A percentile compares a stretch with the other conserved stretches of the same genome.
Conservation (phyloP, 2,329 filamentous ascomycete species). For the Diplodia scrobiculata region DNA sequence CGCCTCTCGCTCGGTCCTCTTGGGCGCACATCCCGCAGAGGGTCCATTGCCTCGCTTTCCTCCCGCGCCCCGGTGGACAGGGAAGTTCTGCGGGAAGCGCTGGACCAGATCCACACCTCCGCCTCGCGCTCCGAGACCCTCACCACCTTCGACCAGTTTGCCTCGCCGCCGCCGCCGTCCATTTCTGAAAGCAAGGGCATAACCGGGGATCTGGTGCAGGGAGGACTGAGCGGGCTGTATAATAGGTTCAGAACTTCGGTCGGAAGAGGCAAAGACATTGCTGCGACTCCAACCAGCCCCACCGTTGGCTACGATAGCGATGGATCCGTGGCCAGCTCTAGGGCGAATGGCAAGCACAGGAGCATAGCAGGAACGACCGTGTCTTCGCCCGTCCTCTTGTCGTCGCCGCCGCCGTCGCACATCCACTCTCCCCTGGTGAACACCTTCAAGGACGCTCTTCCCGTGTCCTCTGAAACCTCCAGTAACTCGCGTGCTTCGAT, state of each 20-base stretch:
- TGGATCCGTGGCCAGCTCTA: constrained; percentile 35
- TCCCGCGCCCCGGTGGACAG: constrained; percentile 37
- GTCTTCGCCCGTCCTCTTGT: constrained; percentile 43
- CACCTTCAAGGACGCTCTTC: constrained; percentile 42
- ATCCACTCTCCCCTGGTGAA: constrained; percentile 45
- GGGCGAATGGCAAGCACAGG: constrained; percentile 32
- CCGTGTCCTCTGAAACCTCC: constrained; percentile 21
- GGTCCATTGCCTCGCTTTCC: constrained; percentile 45
- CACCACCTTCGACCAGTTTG: constrained; percentile 93
- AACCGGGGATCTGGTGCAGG: constrained; percentile 73
- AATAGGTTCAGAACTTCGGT: constrained; percentile 81
- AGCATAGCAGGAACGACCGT: constrained; percentile 39
- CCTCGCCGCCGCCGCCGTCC: constrained; percentile 64
- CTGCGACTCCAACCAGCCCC: constrained; percentile 41
- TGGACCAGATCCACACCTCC: constrained; percentile 85
- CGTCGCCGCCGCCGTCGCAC: constrained; percentile 40
- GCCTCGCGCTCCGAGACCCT: constrained; percentile 83
- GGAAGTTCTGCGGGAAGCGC: constrained; percentile 37
- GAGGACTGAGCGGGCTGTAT: constrained; percentile 86
- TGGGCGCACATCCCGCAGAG: constrained; percentile 40
- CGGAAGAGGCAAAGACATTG: constrained; percentile 64
- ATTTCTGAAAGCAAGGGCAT: constrained; percentile 68
- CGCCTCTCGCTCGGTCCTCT: constrained; percentile 36
- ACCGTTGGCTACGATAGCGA: constrained; percentile 40
- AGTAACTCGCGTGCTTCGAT: constrained; percentile 38